These are phyloP conservation scores for Bothriochloa decipiens DNA, from an alignment of 176 grass and related monocot species.

Conservation along the genomic window DNA sequence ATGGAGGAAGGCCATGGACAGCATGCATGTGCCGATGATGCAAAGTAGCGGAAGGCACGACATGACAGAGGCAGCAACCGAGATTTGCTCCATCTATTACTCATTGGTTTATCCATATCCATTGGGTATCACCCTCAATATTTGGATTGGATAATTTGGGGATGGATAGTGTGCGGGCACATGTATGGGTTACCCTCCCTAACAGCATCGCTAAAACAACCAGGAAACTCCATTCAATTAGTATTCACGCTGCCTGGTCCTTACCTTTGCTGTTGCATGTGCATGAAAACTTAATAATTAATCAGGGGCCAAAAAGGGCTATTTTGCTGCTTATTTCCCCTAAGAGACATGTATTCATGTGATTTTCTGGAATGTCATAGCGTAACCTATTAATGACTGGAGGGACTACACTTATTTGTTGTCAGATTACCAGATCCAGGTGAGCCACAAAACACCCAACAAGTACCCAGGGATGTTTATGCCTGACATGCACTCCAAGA, in stretches of 20 bases:
- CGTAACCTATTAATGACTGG: background rate
- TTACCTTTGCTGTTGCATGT: background rate
- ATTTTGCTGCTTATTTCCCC: background rate
- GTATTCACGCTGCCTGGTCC: background rate
- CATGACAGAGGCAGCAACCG: background rate
- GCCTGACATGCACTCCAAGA: constrained; percentile 11
- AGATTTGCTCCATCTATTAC: background rate
- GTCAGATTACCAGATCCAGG: constrained; percentile 25
- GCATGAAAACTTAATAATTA: background rate
- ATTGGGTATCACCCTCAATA: background rate
- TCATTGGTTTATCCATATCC: background rate
- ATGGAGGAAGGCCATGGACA: background rate
- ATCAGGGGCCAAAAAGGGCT: background rate
- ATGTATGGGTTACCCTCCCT: background rate
- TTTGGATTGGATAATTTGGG: background rate
- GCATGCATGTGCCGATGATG: background rate
- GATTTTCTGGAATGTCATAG: background rate
- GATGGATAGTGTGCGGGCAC: background rate
- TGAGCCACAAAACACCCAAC: constrained; percentile 16
- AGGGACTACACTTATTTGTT: constrained; percentile 12
- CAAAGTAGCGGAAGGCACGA: background rate
- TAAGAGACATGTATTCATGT: background rate
- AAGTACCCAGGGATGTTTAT: constrained; percentile 8
- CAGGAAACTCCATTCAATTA: background rate
- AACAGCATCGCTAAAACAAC: background rate